Evolutionary conservation across 129 eudicot genomes (phyloP).

Genomic region (Silybum marianum): DNA sequence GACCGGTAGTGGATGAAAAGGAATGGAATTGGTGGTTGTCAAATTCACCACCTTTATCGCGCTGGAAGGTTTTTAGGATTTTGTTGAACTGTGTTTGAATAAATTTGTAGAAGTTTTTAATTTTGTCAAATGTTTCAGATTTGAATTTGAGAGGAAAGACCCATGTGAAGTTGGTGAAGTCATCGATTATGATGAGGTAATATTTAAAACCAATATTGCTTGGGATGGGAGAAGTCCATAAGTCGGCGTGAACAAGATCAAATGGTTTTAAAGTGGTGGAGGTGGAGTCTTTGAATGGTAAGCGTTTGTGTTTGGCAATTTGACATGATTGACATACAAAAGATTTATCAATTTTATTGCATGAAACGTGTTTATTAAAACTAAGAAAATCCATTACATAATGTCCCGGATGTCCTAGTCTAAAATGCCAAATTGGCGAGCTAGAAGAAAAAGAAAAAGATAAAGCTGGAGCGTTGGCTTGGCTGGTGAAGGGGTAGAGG

Average conservation of each 20-base stretch:
- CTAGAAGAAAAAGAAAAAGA: background rate
- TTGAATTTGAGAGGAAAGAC: conserved; percentile 2
- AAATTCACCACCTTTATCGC: too few species aligned
- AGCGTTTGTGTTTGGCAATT: background rate
- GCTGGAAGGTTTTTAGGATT: background rate
- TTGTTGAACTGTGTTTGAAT: background rate
- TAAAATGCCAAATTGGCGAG: background rate
- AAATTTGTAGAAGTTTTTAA: background rate
- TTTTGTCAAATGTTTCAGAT: background rate
- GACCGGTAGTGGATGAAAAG: background rate
- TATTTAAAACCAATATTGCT: background rate
- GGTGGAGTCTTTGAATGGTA: conserved; percentile 3
- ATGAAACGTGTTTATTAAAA: background rate
- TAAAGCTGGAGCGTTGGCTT: background rate
- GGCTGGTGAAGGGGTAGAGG: background rate
- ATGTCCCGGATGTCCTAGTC: too few species aligned
- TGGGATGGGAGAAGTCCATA: conserved; percentile 2
- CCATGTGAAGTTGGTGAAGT: too few species aligned
- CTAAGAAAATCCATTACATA: too few species aligned
- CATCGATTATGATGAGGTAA: conserved; percentile 1
- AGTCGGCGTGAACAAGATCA: conserved; percentile 5
- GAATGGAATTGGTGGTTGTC: background rate
- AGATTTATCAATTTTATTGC: background rate
- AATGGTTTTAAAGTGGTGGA: background rate
- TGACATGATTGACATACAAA: conserved; percentile 1